These are phyloP conservation scores for Calonectria fujianensis DNA, from an alignment of 2,329 filamentous ascomycete species.

Conservation along the genomic window DNA sequence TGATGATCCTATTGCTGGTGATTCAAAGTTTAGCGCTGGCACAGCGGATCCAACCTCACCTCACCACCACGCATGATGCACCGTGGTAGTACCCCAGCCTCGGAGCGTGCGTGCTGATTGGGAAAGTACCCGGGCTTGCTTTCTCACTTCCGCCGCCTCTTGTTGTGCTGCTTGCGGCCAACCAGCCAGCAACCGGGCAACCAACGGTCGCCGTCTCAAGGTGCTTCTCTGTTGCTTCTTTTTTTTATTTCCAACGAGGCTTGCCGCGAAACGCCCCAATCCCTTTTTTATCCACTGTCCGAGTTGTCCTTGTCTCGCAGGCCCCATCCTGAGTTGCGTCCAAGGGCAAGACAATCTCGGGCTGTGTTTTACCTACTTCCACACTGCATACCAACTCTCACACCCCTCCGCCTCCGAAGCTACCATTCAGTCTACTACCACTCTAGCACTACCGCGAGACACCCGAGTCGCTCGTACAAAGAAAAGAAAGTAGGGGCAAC, in stretches of 20 bases:
- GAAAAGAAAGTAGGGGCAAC: conserved; percentile 31
- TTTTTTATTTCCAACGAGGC: conserved; percentile 26
- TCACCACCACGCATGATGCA: conserved; percentile 45
- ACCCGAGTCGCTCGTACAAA: conserved; percentile 52
- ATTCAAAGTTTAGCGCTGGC: conserved; percentile 51
- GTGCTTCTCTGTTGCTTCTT: conserved; percentile 38
- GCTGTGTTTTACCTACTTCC: conserved; percentile 51
- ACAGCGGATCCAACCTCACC: conserved; percentile 48
- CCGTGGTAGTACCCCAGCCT: conserved; percentile 44
- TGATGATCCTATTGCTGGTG: conserved; percentile 43
- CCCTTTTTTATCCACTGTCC: conserved; percentile 14
- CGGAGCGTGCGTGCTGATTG: conserved; percentile 46
- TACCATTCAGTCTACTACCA: conserved; percentile 40
- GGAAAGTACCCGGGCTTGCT: conserved; percentile 44
- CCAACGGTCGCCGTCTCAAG: conserved; percentile 43
- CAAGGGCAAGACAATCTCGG: conserved; percentile 55
- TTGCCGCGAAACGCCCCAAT: conserved; percentile 15
- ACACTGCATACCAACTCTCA: conserved; percentile 43
- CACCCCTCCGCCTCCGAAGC: conserved; percentile 45
- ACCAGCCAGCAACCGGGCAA: conserved; percentile 43
- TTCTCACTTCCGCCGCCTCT: conserved; percentile 30
- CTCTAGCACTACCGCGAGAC: conserved; percentile 53
- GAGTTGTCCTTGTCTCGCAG: conserved; percentile 36
- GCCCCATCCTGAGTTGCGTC: conserved; percentile 43
- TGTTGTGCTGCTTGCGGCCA: conserved; percentile 25